Percentiles rank a stretch among this genome's conserved stretches.
phyloP scores from a whole-genome alignment of 2,329 filamentous ascomycete species.

The Aphanocladium album region DNA sequence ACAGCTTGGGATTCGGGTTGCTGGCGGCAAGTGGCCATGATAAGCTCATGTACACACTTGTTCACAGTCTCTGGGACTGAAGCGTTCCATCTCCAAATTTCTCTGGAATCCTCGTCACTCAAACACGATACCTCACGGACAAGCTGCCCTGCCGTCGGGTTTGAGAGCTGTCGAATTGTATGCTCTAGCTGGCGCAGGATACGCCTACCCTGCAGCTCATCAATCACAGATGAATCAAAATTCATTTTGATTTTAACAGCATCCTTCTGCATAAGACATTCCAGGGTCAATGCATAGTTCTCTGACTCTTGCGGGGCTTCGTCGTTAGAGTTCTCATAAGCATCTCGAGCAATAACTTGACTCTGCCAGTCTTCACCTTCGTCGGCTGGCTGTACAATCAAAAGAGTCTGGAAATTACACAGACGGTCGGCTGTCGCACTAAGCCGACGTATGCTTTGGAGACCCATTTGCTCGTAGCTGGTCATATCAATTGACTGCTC shows the following conservation, averaged over 20 bases:
- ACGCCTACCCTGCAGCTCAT: not conserved
- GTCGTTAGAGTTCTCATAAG: not conserved
- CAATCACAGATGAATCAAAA: conserved; percentile 8
- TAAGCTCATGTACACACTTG: not conserved
- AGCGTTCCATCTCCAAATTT: not conserved
- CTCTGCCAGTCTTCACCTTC: not conserved
- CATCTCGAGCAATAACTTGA: not conserved
- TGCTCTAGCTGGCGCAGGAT: conserved; percentile 12
- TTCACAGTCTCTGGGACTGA: not conserved
- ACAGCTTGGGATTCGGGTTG: not conserved
- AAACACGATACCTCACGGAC: not conserved
- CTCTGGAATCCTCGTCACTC: not conserved
- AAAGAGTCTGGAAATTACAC: conserved; percentile 11
- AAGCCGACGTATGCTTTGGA: conserved; percentile 10
- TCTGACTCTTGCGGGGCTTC: conserved; percentile 5
- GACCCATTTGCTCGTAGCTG: conserved; percentile 9
- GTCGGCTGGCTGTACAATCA: conserved; percentile 10
- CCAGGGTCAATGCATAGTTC: conserved; percentile 5
- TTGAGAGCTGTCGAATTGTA: conserved; percentile 12
- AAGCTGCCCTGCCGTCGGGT: not conserved
- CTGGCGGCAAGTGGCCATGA: not conserved
- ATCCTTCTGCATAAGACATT: conserved; percentile 8
- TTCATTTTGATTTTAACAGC: not conserved
- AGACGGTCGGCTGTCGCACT: not conserved
- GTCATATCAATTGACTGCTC: conserved; percentile 19